Evolutionary conservation across 306 rosid genomes (phyloP), one percentile per base, ranked within the genome.

Genomic region (Castanea crenata): DNA sequence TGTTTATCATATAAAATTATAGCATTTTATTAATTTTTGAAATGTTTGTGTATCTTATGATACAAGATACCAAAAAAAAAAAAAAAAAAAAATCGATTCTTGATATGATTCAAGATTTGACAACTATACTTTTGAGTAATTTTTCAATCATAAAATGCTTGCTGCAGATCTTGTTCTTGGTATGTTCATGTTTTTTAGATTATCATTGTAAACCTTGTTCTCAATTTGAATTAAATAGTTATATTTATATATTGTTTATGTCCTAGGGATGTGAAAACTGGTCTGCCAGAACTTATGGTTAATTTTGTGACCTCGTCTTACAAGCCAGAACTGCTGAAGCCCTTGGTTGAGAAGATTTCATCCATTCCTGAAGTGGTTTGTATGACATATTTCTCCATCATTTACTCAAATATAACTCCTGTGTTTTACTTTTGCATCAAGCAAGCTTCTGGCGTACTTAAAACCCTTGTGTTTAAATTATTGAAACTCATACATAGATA

Each of bases 271-370:
- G 88, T 89, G 63, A 74, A 76, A 71, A 91, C 95, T 63, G 87
- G 92, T 83, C 88, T 76, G 52, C 90, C 91, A 73, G 97, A 94
- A 84, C 80, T 94, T 75, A 92, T 94, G 99, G 99, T 94, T 68
- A 94, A 94, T 86, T 90, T 94, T 79, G 99, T 94, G 89, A 94
- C 95, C 75, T 92, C 99, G 64, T 92, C 97, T 69, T 84, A 91
- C 89, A 81, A 87, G 83, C 93, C 93, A 57, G 92, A 90, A 74
- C 85, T 88, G 78, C 91, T 94, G 84, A 79, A 80, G 88, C 89
- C 92, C 78, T 84, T 94, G 46, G 90, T 91, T 55, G 87, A 90
- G 79, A 91, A 84, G 88, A 84, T 91, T 84, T 83, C 91, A 67
- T 84, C 70, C 20, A 81, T 92, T 80, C 92, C 97, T 76, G 99